Base-by-base conservation (phyloP, 768 basidiomycete genomes). In the Leccinum sublutescens region DNA sequence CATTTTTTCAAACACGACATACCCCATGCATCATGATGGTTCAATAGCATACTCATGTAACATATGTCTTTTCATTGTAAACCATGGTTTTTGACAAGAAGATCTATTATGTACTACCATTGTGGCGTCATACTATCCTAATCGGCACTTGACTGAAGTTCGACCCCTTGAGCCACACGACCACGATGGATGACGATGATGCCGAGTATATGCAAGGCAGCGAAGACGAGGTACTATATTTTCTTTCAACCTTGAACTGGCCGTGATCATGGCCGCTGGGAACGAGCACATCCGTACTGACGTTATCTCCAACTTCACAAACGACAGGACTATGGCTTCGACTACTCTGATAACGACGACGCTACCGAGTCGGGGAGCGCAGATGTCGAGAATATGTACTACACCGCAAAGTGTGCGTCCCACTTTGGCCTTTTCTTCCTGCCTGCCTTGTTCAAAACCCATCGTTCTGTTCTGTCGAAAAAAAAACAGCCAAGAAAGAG, bases 371-470 rank as follows among this genome's bases (percentile, higher is more conserved):
- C 85, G 1, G 89, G 83, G 52, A 91, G 85, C 55, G 90, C 86
- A 25, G 95, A 97, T 75, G 86, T 97, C 49, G 97, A 99, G 78
- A 99, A 99, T 71, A 86, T 95, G 84, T 99, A 99, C 77, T 98
- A 98, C 74, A 90, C 88, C 52, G 97, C 97, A 11, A 99, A 99
- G 75, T 87, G 96, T 98, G 64, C 54, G 88, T 74, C 40, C 15
- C 9, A 10, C 10, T 56, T 25, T 60, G 45, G 4, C 47, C 52
- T 6, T n/a, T 52, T 54, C 50, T 29, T 45, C 17, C 51, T 31
- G 5, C 49, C 1, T 36, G 31, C 19, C 10, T 45, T 34, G 47
- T 40, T 59, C 50, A 52, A 11, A 5, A 5, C 52, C 12, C n/a
- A 12, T 2, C 21, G 14, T 6, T 21, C 19, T 31, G 15, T 38